These are phyloP conservation scores for Neocucurbitaria cava DNA, from an alignment of 2,329 filamentous ascomycete genomes.

Conservation along the genomic window DNA sequence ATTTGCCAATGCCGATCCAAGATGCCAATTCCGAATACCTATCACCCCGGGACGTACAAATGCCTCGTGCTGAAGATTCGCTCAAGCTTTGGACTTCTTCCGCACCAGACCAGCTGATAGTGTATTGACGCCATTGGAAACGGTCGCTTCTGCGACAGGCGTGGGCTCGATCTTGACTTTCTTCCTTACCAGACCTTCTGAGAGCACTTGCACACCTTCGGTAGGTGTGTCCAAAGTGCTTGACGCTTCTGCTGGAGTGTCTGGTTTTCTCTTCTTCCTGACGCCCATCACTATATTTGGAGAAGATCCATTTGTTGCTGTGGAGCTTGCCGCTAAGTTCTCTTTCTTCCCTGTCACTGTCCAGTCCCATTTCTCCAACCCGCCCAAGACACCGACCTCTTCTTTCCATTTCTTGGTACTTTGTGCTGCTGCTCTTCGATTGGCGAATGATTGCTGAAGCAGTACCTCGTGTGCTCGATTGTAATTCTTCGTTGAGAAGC, in stretches of 20 bases:
- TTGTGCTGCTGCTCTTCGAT: conserved; percentile 64
- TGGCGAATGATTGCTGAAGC: conserved; percentile 76
- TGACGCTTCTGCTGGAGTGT: conserved; percentile 13
- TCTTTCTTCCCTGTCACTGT: conserved; percentile 37
- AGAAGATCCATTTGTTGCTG: conserved; percentile 8
- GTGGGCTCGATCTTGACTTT: conserved; percentile 38
- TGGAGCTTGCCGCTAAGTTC: not conserved
- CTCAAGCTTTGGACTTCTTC: conserved; percentile 42
- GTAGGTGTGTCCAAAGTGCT: conserved; percentile 1
- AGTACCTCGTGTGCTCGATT: conserved; percentile 73
- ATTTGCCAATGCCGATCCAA: not conserved
- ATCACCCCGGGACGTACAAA: not conserved
- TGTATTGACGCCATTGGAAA: conserved; percentile 34
- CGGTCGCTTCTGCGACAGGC: conserved; percentile 7
- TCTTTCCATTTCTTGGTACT: conserved; percentile 75
- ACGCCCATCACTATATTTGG: conserved; percentile 38
- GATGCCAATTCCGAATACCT: not conserved
- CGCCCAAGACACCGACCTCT: conserved; percentile 63
- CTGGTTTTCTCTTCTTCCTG: conserved; percentile 46
- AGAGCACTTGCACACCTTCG: conserved; percentile 22
- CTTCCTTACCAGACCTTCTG: conserved; percentile 38
- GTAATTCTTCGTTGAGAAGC: conserved; percentile 70
- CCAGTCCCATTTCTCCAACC: conserved; percentile 37
- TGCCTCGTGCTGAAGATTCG: conserved; percentile 1
- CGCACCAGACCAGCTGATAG: conserved; percentile 41